Evolutionary conservation across 148 eudicot genomes (phyloP).

Genomic region (Silene latifolia): DNA sequence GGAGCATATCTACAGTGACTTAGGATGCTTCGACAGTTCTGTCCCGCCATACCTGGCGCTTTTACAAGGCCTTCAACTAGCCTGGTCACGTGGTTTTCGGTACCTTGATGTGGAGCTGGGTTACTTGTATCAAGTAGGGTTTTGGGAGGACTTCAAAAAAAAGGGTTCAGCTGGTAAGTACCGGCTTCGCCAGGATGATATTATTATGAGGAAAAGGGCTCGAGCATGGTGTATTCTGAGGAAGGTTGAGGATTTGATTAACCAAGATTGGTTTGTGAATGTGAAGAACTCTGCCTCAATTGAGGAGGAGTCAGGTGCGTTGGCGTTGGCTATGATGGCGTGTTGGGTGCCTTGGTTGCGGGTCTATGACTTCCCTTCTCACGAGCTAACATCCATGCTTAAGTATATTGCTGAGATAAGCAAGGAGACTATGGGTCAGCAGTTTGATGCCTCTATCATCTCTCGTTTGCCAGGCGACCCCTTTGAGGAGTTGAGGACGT

Average conservation of each 20-base stretch:
- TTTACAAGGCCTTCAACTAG: conserved; percentile 11
- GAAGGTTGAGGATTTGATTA: background rate
- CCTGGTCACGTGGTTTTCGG: conserved; percentile 18
- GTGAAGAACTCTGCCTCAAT: conserved; percentile 4
- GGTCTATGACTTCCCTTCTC: conserved; percentile 13
- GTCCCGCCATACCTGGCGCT: conserved; percentile 11
- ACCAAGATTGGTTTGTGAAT: conserved; percentile 17
- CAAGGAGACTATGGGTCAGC: background rate
- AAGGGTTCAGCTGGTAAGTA: background rate
- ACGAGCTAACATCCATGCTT: background rate
- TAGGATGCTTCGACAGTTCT: background rate
- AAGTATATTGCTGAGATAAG: background rate
- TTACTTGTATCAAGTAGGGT: conserved; percentile 6
- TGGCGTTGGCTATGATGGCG: conserved; percentile 13
- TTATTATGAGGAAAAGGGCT: background rate
- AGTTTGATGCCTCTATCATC: background rate
- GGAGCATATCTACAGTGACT: background rate
- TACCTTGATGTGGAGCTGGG: conserved; percentile 14
- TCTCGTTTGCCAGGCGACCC: background rate
- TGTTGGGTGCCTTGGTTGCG: background rate
- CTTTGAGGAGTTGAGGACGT: background rate
- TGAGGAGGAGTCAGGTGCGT: conserved; percentile 11
- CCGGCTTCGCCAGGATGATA: background rate
- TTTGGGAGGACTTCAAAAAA: conserved; percentile 9
- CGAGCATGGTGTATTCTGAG: background rate